A percentile compares a stretch with the other conserved stretches of the same genome.
Conservation (phyloP, 805 yeast genomes). For the Candida sanyiensis region DNA sequence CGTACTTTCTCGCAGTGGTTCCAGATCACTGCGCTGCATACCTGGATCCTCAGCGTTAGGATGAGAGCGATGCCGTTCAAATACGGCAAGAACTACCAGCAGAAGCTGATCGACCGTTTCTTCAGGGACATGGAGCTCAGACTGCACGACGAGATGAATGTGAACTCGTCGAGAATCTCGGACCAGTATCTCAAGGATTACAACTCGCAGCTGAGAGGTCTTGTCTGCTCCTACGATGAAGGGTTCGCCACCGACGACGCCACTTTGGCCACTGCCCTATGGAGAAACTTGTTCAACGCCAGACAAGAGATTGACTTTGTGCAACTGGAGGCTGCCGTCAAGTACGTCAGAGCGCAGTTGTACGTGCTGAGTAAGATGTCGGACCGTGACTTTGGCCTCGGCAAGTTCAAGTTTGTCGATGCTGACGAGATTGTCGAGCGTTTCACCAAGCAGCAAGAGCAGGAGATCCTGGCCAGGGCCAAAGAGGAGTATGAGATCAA, state of each 20-base stretch:
- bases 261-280: constrained; percentile 69
- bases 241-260: constrained; percentile 77
- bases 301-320: constrained; percentile 74
- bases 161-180: constrained; percentile 72
- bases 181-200: constrained; percentile 86
- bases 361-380: constrained; percentile 81
- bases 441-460: constrained; percentile 60
- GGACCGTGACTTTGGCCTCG: constrained; percentile 91
- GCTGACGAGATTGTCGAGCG: constrained; percentile 76
- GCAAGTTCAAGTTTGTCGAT: constrained; percentile 77
- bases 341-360: constrained; percentile 82
- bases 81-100: constrained; percentile 85
- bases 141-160: constrained; percentile 80
- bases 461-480: constrained; percentile 43
- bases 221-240: constrained; percentile 88
- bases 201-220: constrained; percentile 84
- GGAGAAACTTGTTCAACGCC: constrained; percentile 91
- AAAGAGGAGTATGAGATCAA: constrained; percentile 39
- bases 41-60: constrained; percentile 90
- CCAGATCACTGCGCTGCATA: constrained; percentile 84
- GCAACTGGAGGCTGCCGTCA: constrained; percentile 82
- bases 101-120: constrained; percentile 80
- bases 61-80: constrained; percentile 96
- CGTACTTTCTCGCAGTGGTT: constrained; percentile 93
- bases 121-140: constrained; percentile 87